These are phyloP conservation scores for Talaromyces trachyspermus DNA, from an alignment of 495 filamentous ascomycete species.

Conservation along the genomic window DNA sequence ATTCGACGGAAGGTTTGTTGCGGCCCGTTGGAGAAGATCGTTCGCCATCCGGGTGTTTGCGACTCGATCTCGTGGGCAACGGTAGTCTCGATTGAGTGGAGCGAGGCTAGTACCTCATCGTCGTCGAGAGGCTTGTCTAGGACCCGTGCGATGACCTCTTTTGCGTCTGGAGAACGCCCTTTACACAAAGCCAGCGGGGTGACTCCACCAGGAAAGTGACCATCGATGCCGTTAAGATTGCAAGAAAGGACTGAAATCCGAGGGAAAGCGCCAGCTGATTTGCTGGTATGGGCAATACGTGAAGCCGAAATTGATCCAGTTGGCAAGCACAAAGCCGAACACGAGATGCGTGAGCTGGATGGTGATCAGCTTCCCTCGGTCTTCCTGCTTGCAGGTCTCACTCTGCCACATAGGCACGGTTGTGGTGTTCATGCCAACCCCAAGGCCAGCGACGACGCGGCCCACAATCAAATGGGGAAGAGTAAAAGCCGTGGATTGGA, in stretches of 20 bases:
- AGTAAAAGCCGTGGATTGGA: constrained; percentile 42
- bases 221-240: constrained; percentile 37
- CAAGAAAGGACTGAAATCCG: constrained; percentile 44
- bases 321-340: constrained; percentile 22
- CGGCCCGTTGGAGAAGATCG: not conserved
- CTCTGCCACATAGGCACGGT: constrained; percentile 47
- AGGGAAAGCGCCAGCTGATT: constrained; percentile 48
- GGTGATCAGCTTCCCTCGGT: constrained; percentile 55
- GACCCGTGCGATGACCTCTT: constrained; percentile 32
- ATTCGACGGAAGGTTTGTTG: constrained; percentile 24
- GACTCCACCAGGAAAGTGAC: constrained; percentile 48
- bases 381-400: constrained; percentile 48
- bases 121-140: constrained; percentile 27
- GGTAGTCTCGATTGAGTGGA: constrained; percentile 28
- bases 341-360: constrained; percentile 52
- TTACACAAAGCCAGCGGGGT: constrained; percentile 49
- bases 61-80: constrained; percentile 33
- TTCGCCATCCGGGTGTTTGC: constrained; percentile 29
- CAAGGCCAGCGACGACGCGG: constrained; percentile 34
- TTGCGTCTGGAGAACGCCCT: constrained; percentile 36
- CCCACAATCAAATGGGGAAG: constrained; percentile 37
- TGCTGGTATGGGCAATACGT: constrained; percentile 16
- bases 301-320: constrained; percentile 16
- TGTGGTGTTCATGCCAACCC: constrained; percentile 44
- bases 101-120: constrained; percentile 27